A percentile compares a stretch with the other conserved stretches of the same genome.
phyloP scores from a whole-genome alignment of 2,329 filamentous ascomycete genomes.

The Xylariaceae sp. region DNA sequence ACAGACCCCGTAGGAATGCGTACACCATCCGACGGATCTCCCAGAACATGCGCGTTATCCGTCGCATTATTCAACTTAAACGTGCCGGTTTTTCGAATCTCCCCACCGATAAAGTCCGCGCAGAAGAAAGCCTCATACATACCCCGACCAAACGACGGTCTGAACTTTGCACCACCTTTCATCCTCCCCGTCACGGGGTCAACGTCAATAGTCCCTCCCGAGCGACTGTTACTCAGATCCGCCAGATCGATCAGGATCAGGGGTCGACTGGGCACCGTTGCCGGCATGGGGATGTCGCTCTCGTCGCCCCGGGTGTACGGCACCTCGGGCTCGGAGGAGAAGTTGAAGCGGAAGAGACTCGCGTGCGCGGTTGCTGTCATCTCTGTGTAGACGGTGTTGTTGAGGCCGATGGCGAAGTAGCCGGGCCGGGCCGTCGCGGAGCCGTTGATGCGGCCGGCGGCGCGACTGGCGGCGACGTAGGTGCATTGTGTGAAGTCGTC shows the following conservation, averaged over 20 bases:
- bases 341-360: slow-evolving; percentile 55
- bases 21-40: slow-evolving; percentile 30
- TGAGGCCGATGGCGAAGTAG: slow-evolving; percentile 54
- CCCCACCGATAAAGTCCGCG: slow-evolving; percentile 52
- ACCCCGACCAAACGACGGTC: slow-evolving; percentile 56
- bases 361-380: slow-evolving; percentile 58
- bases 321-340: slow-evolving; percentile 36
- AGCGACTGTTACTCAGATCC: slow-evolving; percentile 49
- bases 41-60: slow-evolving; percentile 24
- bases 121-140: slow-evolving; percentile 56
- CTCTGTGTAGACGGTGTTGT: slow-evolving; percentile 52
- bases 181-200: slow-evolving; percentile 49
- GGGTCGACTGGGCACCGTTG: slow-evolving; percentile 40
- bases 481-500: slow-evolving; percentile 46
- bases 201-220: slow-evolving; percentile 46
- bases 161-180: slow-evolving; percentile 53
- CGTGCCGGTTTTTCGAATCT: slow-evolving; percentile 51
- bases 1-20: slow-evolving; percentile 34
- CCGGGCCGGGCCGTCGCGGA: slow-evolving; percentile 51
- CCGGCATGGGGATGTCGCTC: background rate
- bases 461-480: slow-evolving; percentile 44
- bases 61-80: slow-evolving; percentile 47
- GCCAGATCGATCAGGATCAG: slow-evolving; percentile 56
- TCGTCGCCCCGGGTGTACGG: slow-evolving; percentile 9
- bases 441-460: slow-evolving; percentile 43